A percentile compares a stretch with the other conserved stretches of the same genome.
Evolutionary conservation across 2,329 filamentous ascomycete genomes (phyloP).

Genomic region (Piedraia hortae): DNA sequence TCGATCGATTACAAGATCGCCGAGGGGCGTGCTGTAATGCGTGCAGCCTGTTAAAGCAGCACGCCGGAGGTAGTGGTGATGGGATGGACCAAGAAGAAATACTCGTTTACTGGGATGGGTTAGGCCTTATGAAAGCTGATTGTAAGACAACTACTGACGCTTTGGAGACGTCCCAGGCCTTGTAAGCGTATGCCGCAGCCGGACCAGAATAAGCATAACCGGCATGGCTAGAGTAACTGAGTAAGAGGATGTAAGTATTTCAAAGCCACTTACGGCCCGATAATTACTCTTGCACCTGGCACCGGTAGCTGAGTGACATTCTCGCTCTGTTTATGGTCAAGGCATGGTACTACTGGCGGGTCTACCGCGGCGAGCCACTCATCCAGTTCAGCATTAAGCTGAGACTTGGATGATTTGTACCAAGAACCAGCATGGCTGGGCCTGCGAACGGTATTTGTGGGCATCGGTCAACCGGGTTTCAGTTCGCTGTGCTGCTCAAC

Average conservation of each 20-base stretch:
- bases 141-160: conserved; percentile 23
- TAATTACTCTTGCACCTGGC: conserved; percentile 51
- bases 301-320: conserved; percentile 30
- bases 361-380: conserved; percentile 48
- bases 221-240: conserved; percentile 40
- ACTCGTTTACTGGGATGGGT: conserved; percentile 38
- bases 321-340: conserved; percentile 14
- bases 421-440: conserved; percentile 66
- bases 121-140: conserved; percentile 1
- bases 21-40: conserved; percentile 47
- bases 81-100: conserved; percentile 79
- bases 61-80: conserved; percentile 54
- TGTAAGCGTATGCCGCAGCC: conserved; percentile 88
- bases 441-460: conserved; percentile 18
- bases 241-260: neutral
- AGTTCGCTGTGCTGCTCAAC: too few relatives aligned
- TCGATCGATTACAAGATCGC: conserved; percentile 37
- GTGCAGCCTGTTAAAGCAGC: conserved; percentile 50
- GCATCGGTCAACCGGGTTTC: too few relatives aligned
- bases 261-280: conserved; percentile 45
- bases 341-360: conserved; percentile 28
- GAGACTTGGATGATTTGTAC: conserved; percentile 38
- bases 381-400: conserved; percentile 44
- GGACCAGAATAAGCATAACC: conserved; percentile 80
- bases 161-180: conserved; percentile 51